phyloP scores from a whole-genome alignment of 2,329 filamentous ascomycete species.

The Bipolaris cookei region DNA sequence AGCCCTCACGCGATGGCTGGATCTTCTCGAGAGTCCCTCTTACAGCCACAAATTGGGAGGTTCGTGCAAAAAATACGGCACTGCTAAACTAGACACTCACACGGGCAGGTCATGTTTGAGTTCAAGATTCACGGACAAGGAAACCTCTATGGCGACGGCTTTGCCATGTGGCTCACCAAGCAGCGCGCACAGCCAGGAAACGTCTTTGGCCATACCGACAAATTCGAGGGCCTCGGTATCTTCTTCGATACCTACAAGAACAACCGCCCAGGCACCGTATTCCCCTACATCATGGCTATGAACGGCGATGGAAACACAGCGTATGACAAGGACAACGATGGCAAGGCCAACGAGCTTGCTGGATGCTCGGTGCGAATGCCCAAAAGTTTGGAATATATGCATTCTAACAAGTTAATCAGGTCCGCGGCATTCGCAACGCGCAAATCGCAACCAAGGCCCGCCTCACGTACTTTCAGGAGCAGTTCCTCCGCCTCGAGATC shows the following conservation, averaged over 20 bases:
- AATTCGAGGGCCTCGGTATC: slow-evolving; percentile 91
- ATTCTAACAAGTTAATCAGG: slow-evolving; percentile 52
- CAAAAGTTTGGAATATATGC: not conserved
- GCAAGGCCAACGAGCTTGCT: slow-evolving; percentile 89
- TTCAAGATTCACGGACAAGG: slow-evolving; percentile 92
- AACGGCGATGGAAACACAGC: slow-evolving; percentile 84
- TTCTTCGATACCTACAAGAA: slow-evolving; percentile 99
- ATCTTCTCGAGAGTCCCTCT: slow-evolving; percentile 92
- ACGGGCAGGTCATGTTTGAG: slow-evolving; percentile 78
- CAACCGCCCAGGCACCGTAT: slow-evolving; percentile 91
- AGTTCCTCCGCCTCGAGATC: slow-evolving; percentile 85
- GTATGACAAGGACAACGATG: slow-evolving; percentile 94
- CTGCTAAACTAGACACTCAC: slow-evolving; percentile 28
- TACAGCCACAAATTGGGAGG: slow-evolving; percentile 98
- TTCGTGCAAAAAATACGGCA: slow-evolving; percentile 35
- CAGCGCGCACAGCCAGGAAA: slow-evolving; percentile 79
- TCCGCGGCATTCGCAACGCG: slow-evolving; percentile 81
- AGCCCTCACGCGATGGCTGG: slow-evolving; percentile 89
- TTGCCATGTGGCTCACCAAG: slow-evolving; percentile 98
- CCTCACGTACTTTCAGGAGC: slow-evolving; percentile 96
- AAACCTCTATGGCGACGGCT: slow-evolving; percentile 91
- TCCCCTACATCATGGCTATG: slow-evolving; percentile 99
- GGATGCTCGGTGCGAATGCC: slow-evolving; percentile 75
- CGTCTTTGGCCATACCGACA: slow-evolving; percentile 87
- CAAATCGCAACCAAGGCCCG: slow-evolving; percentile 79